These are phyloP conservation scores for Halophytophthora batemanensis DNA, from an alignment of 352 stramenopile genomes.

Conservation along the genomic window DNA sequence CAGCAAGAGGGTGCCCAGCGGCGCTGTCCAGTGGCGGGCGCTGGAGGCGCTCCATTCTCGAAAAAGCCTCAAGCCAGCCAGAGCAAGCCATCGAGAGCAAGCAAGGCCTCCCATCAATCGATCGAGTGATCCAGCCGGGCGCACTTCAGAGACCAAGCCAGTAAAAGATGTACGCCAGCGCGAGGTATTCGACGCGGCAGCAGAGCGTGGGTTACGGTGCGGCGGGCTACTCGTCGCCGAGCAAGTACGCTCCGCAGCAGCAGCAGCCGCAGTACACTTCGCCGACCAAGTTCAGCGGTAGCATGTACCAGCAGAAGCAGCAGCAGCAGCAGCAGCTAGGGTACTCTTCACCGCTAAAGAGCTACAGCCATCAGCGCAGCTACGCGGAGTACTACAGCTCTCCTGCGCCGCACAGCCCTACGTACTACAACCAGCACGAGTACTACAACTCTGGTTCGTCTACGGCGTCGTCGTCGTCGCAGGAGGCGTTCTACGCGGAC, in stretches of 20 bases:
- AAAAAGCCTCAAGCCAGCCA: conserved; percentile 29
- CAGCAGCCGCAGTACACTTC: conserved; percentile 22
- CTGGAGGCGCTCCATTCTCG: conserved; percentile 27
- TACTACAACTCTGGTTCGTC: conserved; percentile 75
- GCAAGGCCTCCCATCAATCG: not conserved
- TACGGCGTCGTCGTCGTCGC: conserved; percentile 72
- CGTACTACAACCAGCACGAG: conserved; percentile 57
- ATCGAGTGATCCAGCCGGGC: no score
- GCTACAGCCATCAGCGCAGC: conserved; percentile 20
- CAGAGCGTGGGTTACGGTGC: conserved; percentile 25
- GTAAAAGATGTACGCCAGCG: conserved; percentile 35
- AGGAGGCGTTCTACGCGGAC: conserved; percentile 76
- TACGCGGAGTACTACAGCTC: conserved; percentile 44
- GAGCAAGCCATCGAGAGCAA: conserved; percentile 10
- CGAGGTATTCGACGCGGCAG: conserved; percentile 38
- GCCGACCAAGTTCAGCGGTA: conserved; percentile 28
- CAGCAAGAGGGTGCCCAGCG: no score
- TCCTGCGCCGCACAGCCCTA: conserved; percentile 26
- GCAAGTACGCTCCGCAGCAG: conserved; percentile 21
- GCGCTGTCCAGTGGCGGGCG: not conserved
- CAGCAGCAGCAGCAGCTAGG: no score
- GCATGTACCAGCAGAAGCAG: conserved; percentile 1
- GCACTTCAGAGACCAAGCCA: no score
- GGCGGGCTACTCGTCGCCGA: conserved; percentile 20
- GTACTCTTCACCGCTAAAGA: conserved; percentile 42